A percentile compares a stretch with the other conserved stretches of the same genome.
These are phyloP conservation scores for Bertia moriformis DNA, from an alignment of 2,329 filamentous ascomycete species.

Conservation along the genomic window DNA sequence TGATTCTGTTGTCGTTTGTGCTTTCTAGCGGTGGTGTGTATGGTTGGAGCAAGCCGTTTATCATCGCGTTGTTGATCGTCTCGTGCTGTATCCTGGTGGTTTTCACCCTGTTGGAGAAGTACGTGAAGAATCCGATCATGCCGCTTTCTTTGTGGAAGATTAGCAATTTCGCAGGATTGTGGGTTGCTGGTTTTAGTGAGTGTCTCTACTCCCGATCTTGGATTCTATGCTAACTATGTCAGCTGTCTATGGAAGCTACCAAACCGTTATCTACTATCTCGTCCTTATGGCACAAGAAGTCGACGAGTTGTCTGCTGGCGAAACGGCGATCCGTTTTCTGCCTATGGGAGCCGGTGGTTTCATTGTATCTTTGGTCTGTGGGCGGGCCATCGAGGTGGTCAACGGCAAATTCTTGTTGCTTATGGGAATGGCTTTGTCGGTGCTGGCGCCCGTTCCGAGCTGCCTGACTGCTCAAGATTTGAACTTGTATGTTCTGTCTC, in stretches of 20 bases:
- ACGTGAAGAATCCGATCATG: constrained; percentile 27
- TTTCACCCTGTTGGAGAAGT: constrained; percentile 24
- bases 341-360: constrained; percentile 23
- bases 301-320: constrained; percentile 19
- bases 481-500: too few relatives aligned
- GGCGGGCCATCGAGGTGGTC: constrained; percentile 18
- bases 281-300: constrained; percentile 23
- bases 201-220: background rate
- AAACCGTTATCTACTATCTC: constrained; percentile 25
- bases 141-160: constrained; percentile 27
- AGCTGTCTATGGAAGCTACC: constrained; percentile 25
- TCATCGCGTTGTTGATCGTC: constrained; percentile 22
- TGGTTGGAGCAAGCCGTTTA: constrained; percentile 26
- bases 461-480: constrained; percentile 9
- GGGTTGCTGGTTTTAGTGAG: constrained; percentile 25
- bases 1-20: constrained; percentile 27
- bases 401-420: constrained; percentile 20
- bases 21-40: constrained; percentile 27
- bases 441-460: constrained; percentile 19
- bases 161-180: constrained; percentile 26
- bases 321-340: constrained; percentile 22
- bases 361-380: constrained; percentile 16
- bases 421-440: constrained; percentile 16
- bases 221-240: constrained; percentile 4
- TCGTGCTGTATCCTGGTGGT: constrained; percentile 19